Evolutionary conservation across 345 rosid genomes (phyloP), one percentile per base, ranked within the genome.

Genomic region (Barbarea vulgaris): DNA sequence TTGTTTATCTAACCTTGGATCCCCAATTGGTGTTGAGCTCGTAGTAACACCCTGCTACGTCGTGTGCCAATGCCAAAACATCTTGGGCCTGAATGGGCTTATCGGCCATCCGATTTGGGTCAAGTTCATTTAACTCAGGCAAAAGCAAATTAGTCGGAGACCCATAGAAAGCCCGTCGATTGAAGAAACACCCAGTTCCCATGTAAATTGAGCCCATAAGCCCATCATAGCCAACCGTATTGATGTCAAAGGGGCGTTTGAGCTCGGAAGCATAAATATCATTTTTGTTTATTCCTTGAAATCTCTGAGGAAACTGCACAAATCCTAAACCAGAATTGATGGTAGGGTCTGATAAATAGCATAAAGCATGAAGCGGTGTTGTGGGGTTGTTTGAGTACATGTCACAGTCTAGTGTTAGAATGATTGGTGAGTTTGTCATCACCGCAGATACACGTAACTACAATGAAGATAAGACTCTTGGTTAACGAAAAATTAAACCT

Each of bases 351-450:
- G 62, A 73, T 0, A 85, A 34, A 67, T 91, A 88, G 42, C 97
- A 89, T 14, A 91, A 44, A 13, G 74, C 81, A 18, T 86, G 85
- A 4, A 51, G 68, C 28, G 83, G 85, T 1, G 96, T 80, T 22
- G 21, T 51, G 0, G 97, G 92, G 64, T 91, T 86, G 70, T 89
- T 94, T 0, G 97, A 91, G 69, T 82, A 74, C 86, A 84, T 89
- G 82, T 94, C 98, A 63, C 98, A 89, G 14, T 94, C 98, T 33
- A 88, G 69, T 15, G 93, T 86, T 76, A 91, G 74, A 41, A 91
- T 66, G 31, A 94, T 54, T 1, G 93, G 89, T 11, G 90, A 85
- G 69, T 94, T 91, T 33, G 88, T 88, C 87, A 91, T 78, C 48
- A 63, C 66, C 1, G 83, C 83, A 6, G 98, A 94, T 6, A 91